Base-by-base conservation (phyloP, 2,329 filamentous ascomycete genomes). In the Clonostachys rhizophaga region DNA sequence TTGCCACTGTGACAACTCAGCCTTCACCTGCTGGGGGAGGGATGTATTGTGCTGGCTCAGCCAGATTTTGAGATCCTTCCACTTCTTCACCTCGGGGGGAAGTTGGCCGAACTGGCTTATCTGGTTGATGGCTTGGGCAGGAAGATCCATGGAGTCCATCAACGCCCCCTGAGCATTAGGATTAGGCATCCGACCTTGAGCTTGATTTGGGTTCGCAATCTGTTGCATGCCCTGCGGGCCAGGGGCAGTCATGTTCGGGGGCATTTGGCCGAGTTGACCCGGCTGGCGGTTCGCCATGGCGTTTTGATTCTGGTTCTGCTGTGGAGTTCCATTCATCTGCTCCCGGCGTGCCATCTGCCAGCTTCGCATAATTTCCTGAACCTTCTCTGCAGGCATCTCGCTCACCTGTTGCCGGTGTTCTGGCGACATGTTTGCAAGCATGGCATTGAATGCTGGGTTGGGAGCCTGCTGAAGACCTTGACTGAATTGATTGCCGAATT, bases 401-500 rank as follows among this genome's bases (percentile, higher is more conserved):
- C 65, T 62, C 8, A 82, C 60, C 2, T 65, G 60, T 37, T 70
- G 63, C 33, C 74, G 69, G 44, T 75, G 69, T 14, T 81, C 76
- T 0, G 63, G 61, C 2, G 60, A 59, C 65, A 84, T 70, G 41
- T 63, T 68, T 34, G 62, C 56, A 18, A 78, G 52, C 60, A 78
- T 70, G 10, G 54, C 60, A 36, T 67, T 64, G 50, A 75, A 58
- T 33, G 68, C 61, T 45, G 68, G 59, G 53, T 67, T 67, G 54
- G 69, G 71, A 3, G 69, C 69, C 43, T 73, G 64, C 46, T 74
- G 74, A 35, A 73, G 76, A 47, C 61, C 66, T 55, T 79, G 76
- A 52, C 74, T 78, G 54, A 84, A 83, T 5, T 72, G 70, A 48
- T 74, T 71, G 14, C 70, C 73, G 55, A 81, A 81, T 4, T 69